Conservation (phyloP, 352 stramenopile genomes). For the Phytophthora multivora region DNA sequence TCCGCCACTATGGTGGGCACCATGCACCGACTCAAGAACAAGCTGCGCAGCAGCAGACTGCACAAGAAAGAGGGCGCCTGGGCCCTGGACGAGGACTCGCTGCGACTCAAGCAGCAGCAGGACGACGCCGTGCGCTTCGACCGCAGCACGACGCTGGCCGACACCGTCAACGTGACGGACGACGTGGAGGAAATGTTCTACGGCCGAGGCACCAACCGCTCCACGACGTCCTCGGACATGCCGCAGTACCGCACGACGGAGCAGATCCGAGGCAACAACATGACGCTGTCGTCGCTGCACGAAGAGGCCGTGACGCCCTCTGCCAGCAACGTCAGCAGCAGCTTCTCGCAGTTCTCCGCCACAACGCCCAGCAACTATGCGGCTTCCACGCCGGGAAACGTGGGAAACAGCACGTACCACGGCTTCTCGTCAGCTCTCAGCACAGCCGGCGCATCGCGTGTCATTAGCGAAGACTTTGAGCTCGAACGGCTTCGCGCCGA, state of each 20-base stretch:
- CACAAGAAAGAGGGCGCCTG: conserved; percentile 41
- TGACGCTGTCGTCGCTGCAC: conserved; percentile 54
- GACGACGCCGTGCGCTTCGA: conserved; percentile 41
- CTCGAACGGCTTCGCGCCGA: conserved; percentile 54
- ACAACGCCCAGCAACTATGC: conserved; percentile 30
- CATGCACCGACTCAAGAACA: conserved; percentile 76
- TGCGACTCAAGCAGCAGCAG: conserved; percentile 49
- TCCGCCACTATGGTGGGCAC: conserved; percentile 30
- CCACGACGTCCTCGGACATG: conserved; percentile 15
- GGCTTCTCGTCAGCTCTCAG: conserved; percentile 9
- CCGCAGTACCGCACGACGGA: conserved; percentile 62
- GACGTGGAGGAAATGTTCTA: conserved; percentile 81
- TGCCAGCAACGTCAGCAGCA: conserved; percentile 44
- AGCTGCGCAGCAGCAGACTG: conserved; percentile 49
- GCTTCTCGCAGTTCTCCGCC: conserved; percentile 36
- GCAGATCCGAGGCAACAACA: conserved; percentile 51
- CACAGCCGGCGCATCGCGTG: background rate
- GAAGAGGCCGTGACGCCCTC: conserved; percentile 58
- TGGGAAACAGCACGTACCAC: conserved; percentile 14
- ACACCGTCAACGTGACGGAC: conserved; percentile 54
- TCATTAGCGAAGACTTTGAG: conserved; percentile 16
- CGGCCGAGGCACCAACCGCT: conserved; percentile 20
- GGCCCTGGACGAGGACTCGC: conserved; percentile 42
- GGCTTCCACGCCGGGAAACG: conserved; percentile 20
- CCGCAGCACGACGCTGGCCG: conserved; percentile 40